These are phyloP conservation scores for Clavaria fumosa DNA, from an alignment of 768 basidiomycete species.

Conservation along the genomic window DNA sequence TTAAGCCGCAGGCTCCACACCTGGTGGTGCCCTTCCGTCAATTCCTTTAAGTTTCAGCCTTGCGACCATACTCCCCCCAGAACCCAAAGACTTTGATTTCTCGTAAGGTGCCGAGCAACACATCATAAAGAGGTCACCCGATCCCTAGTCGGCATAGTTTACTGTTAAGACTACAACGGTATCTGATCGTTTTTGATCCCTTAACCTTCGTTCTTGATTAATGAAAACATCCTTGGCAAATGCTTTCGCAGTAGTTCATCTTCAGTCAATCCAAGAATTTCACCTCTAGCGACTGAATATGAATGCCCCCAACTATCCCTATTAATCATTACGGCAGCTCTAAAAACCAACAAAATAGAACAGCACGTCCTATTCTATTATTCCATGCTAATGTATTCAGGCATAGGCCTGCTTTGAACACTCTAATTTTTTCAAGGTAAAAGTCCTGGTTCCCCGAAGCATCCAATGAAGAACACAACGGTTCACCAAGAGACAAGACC, in stretches of 20 bases:
- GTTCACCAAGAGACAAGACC: conserved; percentile 60
- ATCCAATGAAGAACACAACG: conserved; percentile 49
- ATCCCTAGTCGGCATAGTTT: too few species aligned
- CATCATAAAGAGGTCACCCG: too few species aligned
- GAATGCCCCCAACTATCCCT: conserved; percentile 73
- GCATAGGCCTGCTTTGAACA: conserved; percentile 67
- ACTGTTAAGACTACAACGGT: conserved; percentile 2
- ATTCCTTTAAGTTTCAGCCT: conserved; percentile 71
- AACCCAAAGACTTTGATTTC: conserved; percentile 88
- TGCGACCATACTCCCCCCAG: conserved; percentile 34
- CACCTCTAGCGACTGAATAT: conserved; percentile 73
- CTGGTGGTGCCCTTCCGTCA: conserved; percentile 76
- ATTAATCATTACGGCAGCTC: conserved; percentile 71
- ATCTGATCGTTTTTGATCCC: conserved; percentile 46
- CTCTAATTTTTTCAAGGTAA: conserved; percentile 77
- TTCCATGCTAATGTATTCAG: conserved; percentile 73
- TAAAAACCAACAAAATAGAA: conserved; percentile 76
- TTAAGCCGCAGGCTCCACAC: conserved; percentile 75
- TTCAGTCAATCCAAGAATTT: conserved; percentile 76
- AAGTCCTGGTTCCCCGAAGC: conserved; percentile 59
- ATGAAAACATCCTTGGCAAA: conserved; percentile 78
- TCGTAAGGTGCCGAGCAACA: conserved; percentile 12
- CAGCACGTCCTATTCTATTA: conserved; percentile 69
- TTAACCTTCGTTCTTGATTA: conserved; percentile 77
- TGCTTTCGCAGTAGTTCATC: conserved; percentile 70